Base-by-base conservation (phyloP, 2,329 filamentous ascomycete species). In the Arthrocladium fulminans region DNA sequence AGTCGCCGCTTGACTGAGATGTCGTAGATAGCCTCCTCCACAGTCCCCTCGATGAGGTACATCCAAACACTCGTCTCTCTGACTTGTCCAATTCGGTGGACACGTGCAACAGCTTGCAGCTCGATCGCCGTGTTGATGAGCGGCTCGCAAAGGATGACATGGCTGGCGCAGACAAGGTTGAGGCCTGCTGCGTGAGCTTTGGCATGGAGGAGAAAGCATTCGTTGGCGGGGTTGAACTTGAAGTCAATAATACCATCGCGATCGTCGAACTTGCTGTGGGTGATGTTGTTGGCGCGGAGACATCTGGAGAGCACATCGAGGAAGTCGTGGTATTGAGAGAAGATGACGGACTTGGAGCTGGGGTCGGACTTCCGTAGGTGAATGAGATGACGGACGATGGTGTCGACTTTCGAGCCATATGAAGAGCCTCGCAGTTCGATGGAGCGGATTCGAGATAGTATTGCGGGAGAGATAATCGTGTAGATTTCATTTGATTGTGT, bases 61-160 rank as follows among this genome's bases (percentile, higher is more conserved):
- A 96, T 84, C 85, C 89, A 97, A 1, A 97, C 88, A 0, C 87
- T 95, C 0, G 92, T 98, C 55, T 86, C 77, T 45, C 86, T 81
- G 54, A 83, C 75, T 66, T 97, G 92, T 0, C 92, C 92, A 54
- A 98, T 98, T 29, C 92, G 81, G 63, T 98, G 88, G 1, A 98
- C 89, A 48, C 92, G 84, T 1, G 90, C 89, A 60, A 97, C 94
- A 12, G 89, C 90, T 65, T 98, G 92, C 8, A 97, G 74, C 65
- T 97, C 92, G 13, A 98, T 80, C 0, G 89, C 88, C 0, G 90
- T 90, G 61, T 97, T 95, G 57, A 97, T 80, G 2, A 97, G 72
- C 2, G 92, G 92, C 62, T 98, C 92, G 63, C 88, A 95, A 3
- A 98, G 76, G 61, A 97, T 94, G 1, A 97, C 88, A 61, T 97